Evolutionary conservation across 108 stramenopile genomes (phyloP), one percentile per base, ranked within the genome.

Genomic region (Stephanodiscus minutulus): DNA sequence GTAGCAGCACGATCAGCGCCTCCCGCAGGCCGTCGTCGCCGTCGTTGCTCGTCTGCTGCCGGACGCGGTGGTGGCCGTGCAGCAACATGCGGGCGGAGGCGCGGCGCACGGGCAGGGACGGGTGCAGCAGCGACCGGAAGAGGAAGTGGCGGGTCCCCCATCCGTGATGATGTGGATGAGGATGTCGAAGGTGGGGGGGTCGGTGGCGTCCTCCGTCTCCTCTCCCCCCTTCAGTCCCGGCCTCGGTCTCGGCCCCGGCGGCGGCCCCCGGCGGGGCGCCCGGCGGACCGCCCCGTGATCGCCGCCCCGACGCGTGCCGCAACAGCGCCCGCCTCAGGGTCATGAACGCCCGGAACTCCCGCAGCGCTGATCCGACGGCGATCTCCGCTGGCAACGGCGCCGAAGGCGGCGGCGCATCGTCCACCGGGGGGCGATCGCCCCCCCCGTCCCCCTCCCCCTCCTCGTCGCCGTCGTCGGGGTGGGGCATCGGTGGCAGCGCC

Each of bases 121-220:
- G 65, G 61, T 78, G 77, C 0, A 71, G 61, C 50, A 78, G 53
- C 5, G 69, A 71, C 44, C 64, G 77, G 39, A 78, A 66, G 43
- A 78, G 41, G 43, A 78, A 78, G 65, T 78, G 77, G 43, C 37
- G 48, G n/a, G 76, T 77, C 15, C 76, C 76, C n/a, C n/a, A n/a
- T n/a, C n/a, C n/a, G n/a, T n/a, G n/a, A n/a, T n/a, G n/a, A n/a
- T n/a, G n/a, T n/a, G n/a, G n/a, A 44, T 65, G 52, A 39, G 61
- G 33, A 12, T 54, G 36, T 0, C 15, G 37, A 36, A 6, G 18
- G 47, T 2, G 18, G 18, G 47, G 47, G 47, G 15, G 18, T 48
- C 2, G 47, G 31, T 4, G 31, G n/a, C n/a, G n/a, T n/a, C n/a
- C n/a, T n/a, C n/a, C n/a, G n/a, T n/a, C n/a, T n/a, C n/a, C n/a